Base-by-base conservation (phyloP, 352 stramenopile species). In the Phytopythium sindhum region DNA sequence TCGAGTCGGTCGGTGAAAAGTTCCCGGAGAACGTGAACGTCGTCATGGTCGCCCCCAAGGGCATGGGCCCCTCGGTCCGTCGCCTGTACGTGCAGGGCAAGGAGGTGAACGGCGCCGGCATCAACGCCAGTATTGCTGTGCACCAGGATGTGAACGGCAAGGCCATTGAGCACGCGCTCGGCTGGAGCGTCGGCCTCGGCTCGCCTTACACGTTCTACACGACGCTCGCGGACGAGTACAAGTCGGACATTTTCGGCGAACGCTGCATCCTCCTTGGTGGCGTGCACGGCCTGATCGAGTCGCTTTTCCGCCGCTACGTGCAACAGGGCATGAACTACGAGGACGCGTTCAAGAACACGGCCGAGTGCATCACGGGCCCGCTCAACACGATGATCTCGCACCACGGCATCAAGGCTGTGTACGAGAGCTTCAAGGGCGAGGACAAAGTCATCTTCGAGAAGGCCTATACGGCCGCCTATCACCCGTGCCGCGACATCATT, bases 171-270 rank as follows among this genome's bases (percentile, higher is more conserved):
- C 85, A 98, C 72, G 97, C 97, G 55, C 86, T 99, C 62, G 97
- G 91, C 74, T 99, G 97, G 97, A 96, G 90, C 65, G 80, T 99
- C n/a, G 97, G 84, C 39, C 83, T 99, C 50, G 97, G 97, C 66
- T 98, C 95, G 64, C 97, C 97, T 15, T 99, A 99, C 85, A 98
- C 97, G 70, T 99, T 99, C 83, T 89, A 98, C 81, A 99, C 97
- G 51, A 98, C 94, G 42, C 80, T 99, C 62, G 86, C 88, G 53
- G 93, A 96, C 62, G 97, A 99, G 85, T 99, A 99, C 82, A 97
- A 97, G 75, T 98, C 91, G 66, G 97, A 99, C 86, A 99, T 99
- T 75, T 99, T 98, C 62, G 97, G 97, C 63, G 97, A 99, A 72
- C 93, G 97, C 68, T 96, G 96, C 63, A 98, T 99, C 69, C 83